phyloP scores from a whole-genome alignment of 306 rosid species.

The Herpetospermum pedunculosum region DNA sequence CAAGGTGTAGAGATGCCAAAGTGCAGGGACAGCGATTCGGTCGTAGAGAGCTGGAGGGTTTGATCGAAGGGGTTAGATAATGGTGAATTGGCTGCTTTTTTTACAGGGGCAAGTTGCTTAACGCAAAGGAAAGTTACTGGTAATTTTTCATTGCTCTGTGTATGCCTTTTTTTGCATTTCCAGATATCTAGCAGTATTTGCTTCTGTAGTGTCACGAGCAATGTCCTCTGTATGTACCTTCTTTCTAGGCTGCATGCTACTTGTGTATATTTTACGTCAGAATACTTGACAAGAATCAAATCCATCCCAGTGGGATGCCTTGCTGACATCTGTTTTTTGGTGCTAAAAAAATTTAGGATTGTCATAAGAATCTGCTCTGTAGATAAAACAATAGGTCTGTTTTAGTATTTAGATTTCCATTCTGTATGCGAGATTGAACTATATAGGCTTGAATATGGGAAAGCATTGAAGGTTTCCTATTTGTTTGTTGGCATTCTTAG shows the following conservation, averaged over 20 bases:
- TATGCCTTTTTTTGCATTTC: conserved; percentile 33
- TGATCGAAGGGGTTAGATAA: conserved; percentile 66
- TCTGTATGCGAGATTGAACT: conserved; percentile 4
- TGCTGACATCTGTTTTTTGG: conserved; percentile 7
- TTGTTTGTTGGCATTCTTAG: background rate
- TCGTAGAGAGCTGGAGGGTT: conserved; percentile 56
- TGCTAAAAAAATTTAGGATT: background rate
- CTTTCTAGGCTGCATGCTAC: conserved; percentile 45
- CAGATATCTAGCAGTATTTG: conserved; percentile 30
- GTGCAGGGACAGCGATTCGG: conserved; percentile 58
- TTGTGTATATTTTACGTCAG: conserved; percentile 53
- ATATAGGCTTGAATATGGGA: background rate
- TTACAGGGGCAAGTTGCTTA: conserved; percentile 25
- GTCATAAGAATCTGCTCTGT: background rate
- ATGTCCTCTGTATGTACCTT: conserved; percentile 44
- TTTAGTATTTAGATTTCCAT: background rate
- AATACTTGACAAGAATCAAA: conserved; percentile 52
- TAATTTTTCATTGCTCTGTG: conserved; percentile 32
- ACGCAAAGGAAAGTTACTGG: conserved; percentile 32
- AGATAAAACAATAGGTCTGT: background rate
- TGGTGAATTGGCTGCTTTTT: conserved; percentile 17
- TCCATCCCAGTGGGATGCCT: background rate
- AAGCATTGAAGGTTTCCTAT: background rate
- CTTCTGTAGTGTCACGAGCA: conserved; percentile 33
- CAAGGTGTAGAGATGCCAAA: conserved; percentile 61